Percentiles rank a stretch among this genome's conserved stretches.
Conservation (phyloP, 1,284 basidiomycete species). For the Fomitiporia mediterranea region DNA sequence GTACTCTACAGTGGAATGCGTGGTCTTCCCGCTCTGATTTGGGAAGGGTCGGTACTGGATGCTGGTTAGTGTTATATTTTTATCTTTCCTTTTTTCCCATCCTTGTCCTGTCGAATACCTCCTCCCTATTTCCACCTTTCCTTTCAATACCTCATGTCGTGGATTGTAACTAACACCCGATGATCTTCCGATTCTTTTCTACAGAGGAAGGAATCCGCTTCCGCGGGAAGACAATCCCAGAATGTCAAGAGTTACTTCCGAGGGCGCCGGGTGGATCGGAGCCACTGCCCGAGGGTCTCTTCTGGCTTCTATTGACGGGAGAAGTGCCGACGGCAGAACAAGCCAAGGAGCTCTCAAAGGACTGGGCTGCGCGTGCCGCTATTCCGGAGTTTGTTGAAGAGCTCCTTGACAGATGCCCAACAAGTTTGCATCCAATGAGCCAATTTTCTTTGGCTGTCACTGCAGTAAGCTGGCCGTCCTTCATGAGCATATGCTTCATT, state of each 20-base stretch:
- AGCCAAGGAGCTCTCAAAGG: slow-evolving; percentile 77
- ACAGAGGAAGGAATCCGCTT: slow-evolving; percentile 94
- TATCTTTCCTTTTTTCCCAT: too few relatives aligned
- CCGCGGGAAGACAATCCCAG: slow-evolving; percentile 89
- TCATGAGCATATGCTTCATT: slow-evolving; percentile 11
- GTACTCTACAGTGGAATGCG: slow-evolving; percentile 75
- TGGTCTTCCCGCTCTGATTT: slow-evolving; percentile 82
- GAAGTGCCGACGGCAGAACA: slow-evolving; percentile 90
- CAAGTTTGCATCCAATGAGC: slow-evolving; percentile 94
- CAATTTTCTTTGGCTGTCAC: slow-evolving; percentile 94
- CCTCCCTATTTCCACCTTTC: too few relatives aligned
- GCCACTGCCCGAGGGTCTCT: slow-evolving; percentile 90
- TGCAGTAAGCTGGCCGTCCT: slow-evolving; percentile 55
- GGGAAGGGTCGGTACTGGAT: slow-evolving; percentile 96
- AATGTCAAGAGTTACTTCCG: slow-evolving; percentile 82
- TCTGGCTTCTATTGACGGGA: slow-evolving; percentile 93
- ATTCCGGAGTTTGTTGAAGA: slow-evolving; percentile 93
- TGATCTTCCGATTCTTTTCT: background rate
- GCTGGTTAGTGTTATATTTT: slow-evolving; percentile 62
- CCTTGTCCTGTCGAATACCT: too few relatives aligned
- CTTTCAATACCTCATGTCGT: too few relatives aligned
- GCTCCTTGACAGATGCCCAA: slow-evolving; percentile 88
- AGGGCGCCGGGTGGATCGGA: slow-evolving; percentile 87
- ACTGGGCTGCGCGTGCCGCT: slow-evolving; percentile 88
- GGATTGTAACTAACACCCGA: too few relatives aligned